phyloP scores from a whole-genome alignment of 2,329 filamentous ascomycete species.

The Pseudogymnoascus sp. region DNA sequence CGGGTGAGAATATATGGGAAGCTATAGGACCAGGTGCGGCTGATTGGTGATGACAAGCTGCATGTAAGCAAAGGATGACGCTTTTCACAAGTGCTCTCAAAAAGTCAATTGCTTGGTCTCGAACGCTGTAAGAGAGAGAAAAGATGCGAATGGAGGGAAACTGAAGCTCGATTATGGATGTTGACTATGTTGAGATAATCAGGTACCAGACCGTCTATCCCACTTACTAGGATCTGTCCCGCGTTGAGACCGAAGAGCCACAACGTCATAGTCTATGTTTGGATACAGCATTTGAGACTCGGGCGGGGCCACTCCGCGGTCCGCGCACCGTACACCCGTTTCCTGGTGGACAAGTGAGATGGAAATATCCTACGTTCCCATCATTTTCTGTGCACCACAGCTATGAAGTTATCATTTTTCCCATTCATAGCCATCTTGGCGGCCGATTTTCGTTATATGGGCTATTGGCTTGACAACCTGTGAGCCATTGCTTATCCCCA shows the following conservation, averaged over 20 bases:
- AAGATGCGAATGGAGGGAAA: background rate
- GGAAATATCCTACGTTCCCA: background rate
- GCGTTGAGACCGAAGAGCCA: background rate
- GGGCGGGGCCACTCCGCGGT: background rate
- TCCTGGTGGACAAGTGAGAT: background rate
- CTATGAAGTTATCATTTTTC: background rate
- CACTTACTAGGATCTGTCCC: background rate
- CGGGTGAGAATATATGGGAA: background rate
- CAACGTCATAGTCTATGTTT: slow-evolving; percentile 5
- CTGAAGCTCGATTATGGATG: background rate
- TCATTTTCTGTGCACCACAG: background rate
- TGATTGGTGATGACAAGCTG: slow-evolving; percentile 1
- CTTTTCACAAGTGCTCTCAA: background rate
- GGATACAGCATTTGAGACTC: background rate
- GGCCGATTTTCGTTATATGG: background rate
- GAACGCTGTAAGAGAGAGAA: background rate
- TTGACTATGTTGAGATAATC: slow-evolving; percentile 6
- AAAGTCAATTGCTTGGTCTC: background rate
- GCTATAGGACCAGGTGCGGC: background rate
- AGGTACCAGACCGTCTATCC: background rate
- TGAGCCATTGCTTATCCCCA: background rate
- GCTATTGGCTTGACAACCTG: background rate
- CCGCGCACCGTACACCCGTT: background rate
- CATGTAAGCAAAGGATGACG: slow-evolving; percentile 5
- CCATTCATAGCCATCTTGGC: background rate